phyloP scores from a whole-genome alignment of 2,329 filamentous ascomycete genomes.

The Ceratocystis alfenasii region DNA sequence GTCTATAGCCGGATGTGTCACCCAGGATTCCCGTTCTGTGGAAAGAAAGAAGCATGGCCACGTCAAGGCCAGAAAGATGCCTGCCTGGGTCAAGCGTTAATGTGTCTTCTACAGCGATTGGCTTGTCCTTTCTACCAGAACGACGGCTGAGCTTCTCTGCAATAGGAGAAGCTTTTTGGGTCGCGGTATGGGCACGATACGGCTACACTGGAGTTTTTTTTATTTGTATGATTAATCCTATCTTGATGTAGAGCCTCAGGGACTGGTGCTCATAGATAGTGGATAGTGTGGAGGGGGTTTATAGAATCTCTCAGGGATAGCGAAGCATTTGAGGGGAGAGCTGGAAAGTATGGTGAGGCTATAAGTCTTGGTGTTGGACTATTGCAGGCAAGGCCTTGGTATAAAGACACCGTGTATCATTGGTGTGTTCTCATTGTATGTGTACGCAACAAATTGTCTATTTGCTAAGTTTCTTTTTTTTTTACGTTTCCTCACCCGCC shows the following conservation, averaged over 20 bases:
- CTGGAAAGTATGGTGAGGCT: background rate
- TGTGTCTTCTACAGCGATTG: background rate
- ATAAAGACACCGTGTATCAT: constrained; percentile 9
- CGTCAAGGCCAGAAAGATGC: constrained; percentile 95
- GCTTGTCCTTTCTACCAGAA: background rate
- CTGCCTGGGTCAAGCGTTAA: constrained; percentile 86
- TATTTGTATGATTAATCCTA: constrained; percentile 7
- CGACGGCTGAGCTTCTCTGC: background rate
- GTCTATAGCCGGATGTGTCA: constrained; percentile 72
- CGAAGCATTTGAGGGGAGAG: background rate
- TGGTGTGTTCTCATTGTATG: constrained; percentile 14
- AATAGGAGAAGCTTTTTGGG: background rate
- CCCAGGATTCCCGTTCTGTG: constrained; percentile 78
- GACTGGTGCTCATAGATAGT: background rate
- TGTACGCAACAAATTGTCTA: constrained; percentile 11
- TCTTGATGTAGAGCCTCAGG: background rate
- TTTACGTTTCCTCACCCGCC: background rate
- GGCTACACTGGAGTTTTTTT: background rate
- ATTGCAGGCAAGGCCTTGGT: background rate
- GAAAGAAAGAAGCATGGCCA: constrained; percentile 98
- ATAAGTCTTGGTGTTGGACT: background rate
- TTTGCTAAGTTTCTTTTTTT: background rate
- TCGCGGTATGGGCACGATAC: background rate
- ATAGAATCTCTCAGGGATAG: background rate
- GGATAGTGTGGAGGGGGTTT: background rate